Evolutionary conservation across 257 asterid genomes (phyloP).

Genomic region (Penstemon davidsonii): DNA sequence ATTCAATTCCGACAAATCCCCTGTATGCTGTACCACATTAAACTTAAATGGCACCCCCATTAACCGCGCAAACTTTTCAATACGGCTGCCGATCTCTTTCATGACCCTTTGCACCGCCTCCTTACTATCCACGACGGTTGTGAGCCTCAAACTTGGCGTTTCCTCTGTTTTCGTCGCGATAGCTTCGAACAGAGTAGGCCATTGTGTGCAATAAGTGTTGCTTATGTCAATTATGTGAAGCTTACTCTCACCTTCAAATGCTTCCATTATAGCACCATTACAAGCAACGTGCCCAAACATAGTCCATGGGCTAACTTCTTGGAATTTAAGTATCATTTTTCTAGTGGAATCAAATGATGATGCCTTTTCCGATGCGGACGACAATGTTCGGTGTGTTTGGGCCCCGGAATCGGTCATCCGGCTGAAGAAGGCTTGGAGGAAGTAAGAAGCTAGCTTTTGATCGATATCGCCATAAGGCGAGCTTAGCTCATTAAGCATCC

Average conservation of each 20-base stretch:
- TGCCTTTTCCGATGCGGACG: conserved; percentile 58
- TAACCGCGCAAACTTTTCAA: conserved; percentile 92
- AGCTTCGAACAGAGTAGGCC: conserved; percentile 98
- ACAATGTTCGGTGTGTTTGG: conserved; percentile 44
- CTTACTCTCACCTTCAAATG: conserved; percentile 72
- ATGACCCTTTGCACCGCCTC: conserved; percentile 60
- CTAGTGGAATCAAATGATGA: conserved; percentile 81
- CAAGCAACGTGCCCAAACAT: conserved; percentile 90
- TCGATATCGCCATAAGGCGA: conserved; percentile 89
- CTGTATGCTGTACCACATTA: conserved; percentile 61
- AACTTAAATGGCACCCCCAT: conserved; percentile 95
- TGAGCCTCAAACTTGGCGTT: conserved; percentile 81
- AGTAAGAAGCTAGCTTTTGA: conserved; percentile 81
- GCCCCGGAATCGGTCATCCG: conserved; percentile 87
- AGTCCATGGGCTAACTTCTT: conserved; percentile 94
- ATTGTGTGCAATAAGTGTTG: conserved; percentile 91
- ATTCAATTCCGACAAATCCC: conserved; percentile 72
- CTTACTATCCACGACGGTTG: conserved; percentile 58
- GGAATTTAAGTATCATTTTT: conserved; percentile 69
- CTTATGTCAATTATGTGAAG: conserved; percentile 79
- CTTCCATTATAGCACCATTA: conserved; percentile 94
- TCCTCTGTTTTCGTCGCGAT: conserved; percentile 84
- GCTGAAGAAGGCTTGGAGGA: conserved; percentile 76
- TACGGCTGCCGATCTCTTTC: conserved; percentile 78
- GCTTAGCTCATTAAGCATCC: conserved; percentile 94